phyloP scores from a whole-genome alignment of 2,329 filamentous ascomycete species.

The Penicillium sp. region DNA sequence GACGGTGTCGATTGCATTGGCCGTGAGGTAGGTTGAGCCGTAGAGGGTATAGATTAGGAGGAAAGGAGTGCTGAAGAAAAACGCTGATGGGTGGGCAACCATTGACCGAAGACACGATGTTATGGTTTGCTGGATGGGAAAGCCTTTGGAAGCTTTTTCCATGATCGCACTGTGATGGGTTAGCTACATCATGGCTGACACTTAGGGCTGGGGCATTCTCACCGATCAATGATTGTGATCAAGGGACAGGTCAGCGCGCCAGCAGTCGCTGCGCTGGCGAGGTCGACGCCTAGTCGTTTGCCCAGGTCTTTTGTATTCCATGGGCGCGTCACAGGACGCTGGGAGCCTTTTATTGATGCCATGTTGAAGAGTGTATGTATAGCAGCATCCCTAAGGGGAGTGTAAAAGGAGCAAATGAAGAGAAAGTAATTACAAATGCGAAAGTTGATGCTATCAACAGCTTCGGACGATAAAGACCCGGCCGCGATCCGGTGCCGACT shows the following conservation, averaged over 20 bases:
- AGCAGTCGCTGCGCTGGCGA: slow-evolving; percentile 68
- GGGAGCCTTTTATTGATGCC: slow-evolving; percentile 20
- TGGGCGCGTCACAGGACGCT: slow-evolving; percentile 22
- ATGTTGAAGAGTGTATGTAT: slow-evolving; percentile 21
- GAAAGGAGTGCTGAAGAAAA: slow-evolving; percentile 51
- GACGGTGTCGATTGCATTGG: slow-evolving; percentile 84
- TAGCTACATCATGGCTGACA: neutral
- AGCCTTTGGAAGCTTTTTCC: slow-evolving; percentile 50
- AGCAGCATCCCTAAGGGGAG: slow-evolving; percentile 26
- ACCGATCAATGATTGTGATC: slow-evolving; percentile 88
- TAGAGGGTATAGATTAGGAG: slow-evolving; percentile 65
- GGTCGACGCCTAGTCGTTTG: slow-evolving; percentile 67
- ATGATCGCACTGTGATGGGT: slow-evolving; percentile 47
- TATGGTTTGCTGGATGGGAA: slow-evolving; percentile 46
- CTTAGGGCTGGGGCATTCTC: slow-evolving; percentile 23
- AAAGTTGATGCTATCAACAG: slow-evolving; percentile 1
- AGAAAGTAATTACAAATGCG: slow-evolving; percentile 19
- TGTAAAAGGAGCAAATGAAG: slow-evolving; percentile 14
- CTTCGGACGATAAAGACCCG: slow-evolving; percentile 30
- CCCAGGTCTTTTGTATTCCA: slow-evolving; percentile 80
- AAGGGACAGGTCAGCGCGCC: slow-evolving; percentile 77
- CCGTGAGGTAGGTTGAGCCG: slow-evolving; percentile 84
- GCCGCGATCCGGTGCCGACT: slow-evolving; percentile 16
- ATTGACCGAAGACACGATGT: slow-evolving; percentile 43
- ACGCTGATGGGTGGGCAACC: slow-evolving; percentile 42